phyloP scores from a whole-genome alignment of 805 yeast species.

The Wickerhamiella brachini region DNA sequence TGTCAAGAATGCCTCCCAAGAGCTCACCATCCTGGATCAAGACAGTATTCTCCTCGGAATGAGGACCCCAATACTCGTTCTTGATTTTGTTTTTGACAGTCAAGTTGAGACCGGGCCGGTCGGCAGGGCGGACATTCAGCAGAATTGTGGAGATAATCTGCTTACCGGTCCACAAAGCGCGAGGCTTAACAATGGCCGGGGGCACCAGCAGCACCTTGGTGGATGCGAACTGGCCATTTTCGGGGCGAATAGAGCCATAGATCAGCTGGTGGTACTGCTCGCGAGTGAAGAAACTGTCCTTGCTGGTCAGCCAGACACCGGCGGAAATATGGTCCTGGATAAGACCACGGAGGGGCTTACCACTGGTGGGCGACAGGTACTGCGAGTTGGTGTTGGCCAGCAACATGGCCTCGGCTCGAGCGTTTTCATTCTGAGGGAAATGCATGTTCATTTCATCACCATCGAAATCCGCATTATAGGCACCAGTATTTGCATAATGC shows the following conservation, averaged over 20 bases:
- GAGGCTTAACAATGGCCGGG: conserved; percentile 80
- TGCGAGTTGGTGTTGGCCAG: conserved; percentile 96
- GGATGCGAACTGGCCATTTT: conserved; percentile 75
- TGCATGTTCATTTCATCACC: conserved; percentile 99
- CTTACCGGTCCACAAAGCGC: conserved; percentile 94
- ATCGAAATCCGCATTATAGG: conserved; percentile 97
- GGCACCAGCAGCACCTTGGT: conserved; percentile 60
- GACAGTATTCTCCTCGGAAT: conserved; percentile 75
- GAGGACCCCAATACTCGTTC: conserved; percentile 86
- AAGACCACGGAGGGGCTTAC: conserved; percentile 95
- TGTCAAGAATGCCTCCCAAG: conserved; percentile 85
- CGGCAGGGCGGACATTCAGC: conserved; percentile 72
- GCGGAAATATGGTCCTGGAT: conserved; percentile 98
- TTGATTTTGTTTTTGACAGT: conserved; percentile 76
- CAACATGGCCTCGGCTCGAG: conserved; percentile 88
- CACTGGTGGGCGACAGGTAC: conserved; percentile 95
- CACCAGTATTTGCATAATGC: conserved; percentile 98
- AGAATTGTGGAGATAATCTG: conserved; percentile 89
- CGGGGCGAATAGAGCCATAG: conserved; percentile 91
- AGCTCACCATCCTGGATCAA: conserved; percentile 77
- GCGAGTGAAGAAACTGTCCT: conserved; percentile 81
- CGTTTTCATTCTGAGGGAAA: conserved; percentile 95
- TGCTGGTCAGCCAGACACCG: conserved; percentile 95
- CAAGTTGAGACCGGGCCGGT: conserved; percentile 85
- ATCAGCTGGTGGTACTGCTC: conserved; percentile 87